Base-by-base conservation (phyloP, 108 stramenopile genomes). In the Cyclotella sp. region DNA sequence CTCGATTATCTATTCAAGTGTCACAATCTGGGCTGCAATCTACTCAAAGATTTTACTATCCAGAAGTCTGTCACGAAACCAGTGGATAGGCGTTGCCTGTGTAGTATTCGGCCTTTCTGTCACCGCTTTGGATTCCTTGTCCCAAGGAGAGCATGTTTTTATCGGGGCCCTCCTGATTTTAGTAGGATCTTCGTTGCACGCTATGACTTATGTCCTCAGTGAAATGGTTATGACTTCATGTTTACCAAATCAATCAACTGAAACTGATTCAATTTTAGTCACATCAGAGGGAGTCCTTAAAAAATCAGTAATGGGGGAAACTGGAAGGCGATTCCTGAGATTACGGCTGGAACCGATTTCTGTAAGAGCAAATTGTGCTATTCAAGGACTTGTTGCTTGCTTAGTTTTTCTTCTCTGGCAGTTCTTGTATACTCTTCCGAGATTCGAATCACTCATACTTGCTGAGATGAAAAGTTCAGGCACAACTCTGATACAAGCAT, bases 21-120 rank as follows among this genome's bases (percentile, higher is more conserved):
- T 93, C n/a, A 93, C 90, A 3, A 77, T 91, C 21, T 93, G 92
- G 92, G 80, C 90, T 13, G 92, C 92, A 9, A 26, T 93, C 12
- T 93, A 82, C 63, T 85, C 86, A 27, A 69, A 75, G 54, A 19
- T 89, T 30, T 18, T 91, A 18, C 77, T 93, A 27, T 68, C 73
- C 0, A 85, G 92, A 10, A 62, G 44, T 19, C 53, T 93, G 52
- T 74, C 49, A 4, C 42, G 18, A 26, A 22, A 63, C 29, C 92
- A 93, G 68, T 89, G 90, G 90, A 65, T 82, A 9, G 86, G 88
- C 26, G 76, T 93, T 4, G 52, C 49, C 12, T 41, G 78, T 18
- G 92, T 93, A 34, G 89, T 93, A 57, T 64, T 83, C 30, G 92
- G 92, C 26, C 60, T 91, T 62, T 70, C 86, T 9, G 18, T 90